phyloP scores from a whole-genome alignment of 495 filamentous ascomycete genomes.

The Endocarpon pusillum region DNA sequence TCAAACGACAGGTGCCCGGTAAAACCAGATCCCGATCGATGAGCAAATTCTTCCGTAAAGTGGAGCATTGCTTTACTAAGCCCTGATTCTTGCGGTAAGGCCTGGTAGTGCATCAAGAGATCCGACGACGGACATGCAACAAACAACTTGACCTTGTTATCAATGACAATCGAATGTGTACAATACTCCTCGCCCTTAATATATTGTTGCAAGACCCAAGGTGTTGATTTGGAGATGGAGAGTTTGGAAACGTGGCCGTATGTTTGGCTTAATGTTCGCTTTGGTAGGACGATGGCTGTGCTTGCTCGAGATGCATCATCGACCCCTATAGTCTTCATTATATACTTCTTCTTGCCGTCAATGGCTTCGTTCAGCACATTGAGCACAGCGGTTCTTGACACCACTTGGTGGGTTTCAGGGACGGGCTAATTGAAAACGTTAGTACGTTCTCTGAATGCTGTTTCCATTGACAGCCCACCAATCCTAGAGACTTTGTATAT shows the following conservation, averaged over 20 bases:
- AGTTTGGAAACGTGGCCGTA: constrained; percentile 34
- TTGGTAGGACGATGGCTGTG: constrained; percentile 39
- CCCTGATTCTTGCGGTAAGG: constrained; percentile 31
- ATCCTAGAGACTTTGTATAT: constrained; percentile 29
- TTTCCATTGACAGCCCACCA: too few relatives aligned
- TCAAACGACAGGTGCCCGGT: constrained; percentile 58
- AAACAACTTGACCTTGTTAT: constrained; percentile 42
- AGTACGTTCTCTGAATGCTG: too few relatives aligned
- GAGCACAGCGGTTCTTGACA: constrained; percentile 35
- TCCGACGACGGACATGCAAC: constrained; percentile 40
- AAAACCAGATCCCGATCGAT: constrained; percentile 26
- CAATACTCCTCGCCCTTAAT: constrained; percentile 46
- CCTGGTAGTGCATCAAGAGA: constrained; percentile 43
- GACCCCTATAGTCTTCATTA: constrained; percentile 41
- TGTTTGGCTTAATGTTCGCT: constrained; percentile 32
- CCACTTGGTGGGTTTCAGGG: constrained; percentile 41
- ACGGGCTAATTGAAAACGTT: too few relatives aligned
- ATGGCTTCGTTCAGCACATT: constrained; percentile 34
- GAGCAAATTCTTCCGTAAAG: constrained; percentile 41
- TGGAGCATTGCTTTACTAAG: constrained; percentile 39
- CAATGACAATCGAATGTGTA: constrained; percentile 47
- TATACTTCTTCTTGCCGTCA: constrained; percentile 31
- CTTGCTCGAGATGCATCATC: constrained; percentile 23
- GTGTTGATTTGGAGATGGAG: constrained; percentile 33
- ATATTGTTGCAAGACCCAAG: constrained; percentile 56